Evolutionary conservation across 23 red algal species (phyloP), one percentile per base, ranked within the genome.

Genomic region (Gracilaria vermiculophylla): DNA sequence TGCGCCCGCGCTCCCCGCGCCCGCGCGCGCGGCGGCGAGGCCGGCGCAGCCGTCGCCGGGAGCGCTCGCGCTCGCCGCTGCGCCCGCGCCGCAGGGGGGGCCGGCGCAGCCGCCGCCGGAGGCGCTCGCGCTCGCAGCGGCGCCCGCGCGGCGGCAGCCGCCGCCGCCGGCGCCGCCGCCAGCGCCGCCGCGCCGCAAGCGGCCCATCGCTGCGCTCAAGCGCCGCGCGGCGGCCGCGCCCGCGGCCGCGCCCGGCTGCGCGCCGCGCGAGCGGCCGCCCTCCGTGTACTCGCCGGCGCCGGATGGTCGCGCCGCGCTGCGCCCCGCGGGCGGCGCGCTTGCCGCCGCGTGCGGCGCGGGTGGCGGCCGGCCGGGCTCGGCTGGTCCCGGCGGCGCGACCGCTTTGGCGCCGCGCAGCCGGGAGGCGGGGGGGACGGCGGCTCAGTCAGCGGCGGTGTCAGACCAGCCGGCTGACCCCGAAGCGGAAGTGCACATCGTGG

Each of bases 401-500:
- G 39, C 28, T 20, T 36, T 73, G 67, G 19, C 67, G 67, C 67
- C n/a, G 28, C 44, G 35, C 8, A 73, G 23, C 37, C 37, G 47
- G 35, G 20, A 23, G 0, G 47, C 19, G 6, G 67, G 47, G 13
- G 37, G 47, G n/a, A 40, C 35, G 5, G 20, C 35, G 67, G 28
- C 39, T 5, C 67, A 73, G 17, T 47, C 42, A 42, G 19, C 64
- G 64, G 14, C 67, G 19, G 21, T 25, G 8, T 73, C 67, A 21
- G 42, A 0, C 47, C 67, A 73, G 47, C 19, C 67, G 67, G 44
- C 67, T 73, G 67, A 73, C 42, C 8, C 67, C 7, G 67, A 45
- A 45, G 39, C 44, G 13, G 90, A 85, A 42, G 90, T 76, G 36
- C 80, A 85, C 19, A 17, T 77, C 16, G 90, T 78, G 55, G 70